A percentile compares a stretch with the other conserved stretches of the same genome.
These are phyloP conservation scores for Durio zibethinus DNA, from an alignment of 345 rosid genomes.

Conservation along the genomic window DNA sequence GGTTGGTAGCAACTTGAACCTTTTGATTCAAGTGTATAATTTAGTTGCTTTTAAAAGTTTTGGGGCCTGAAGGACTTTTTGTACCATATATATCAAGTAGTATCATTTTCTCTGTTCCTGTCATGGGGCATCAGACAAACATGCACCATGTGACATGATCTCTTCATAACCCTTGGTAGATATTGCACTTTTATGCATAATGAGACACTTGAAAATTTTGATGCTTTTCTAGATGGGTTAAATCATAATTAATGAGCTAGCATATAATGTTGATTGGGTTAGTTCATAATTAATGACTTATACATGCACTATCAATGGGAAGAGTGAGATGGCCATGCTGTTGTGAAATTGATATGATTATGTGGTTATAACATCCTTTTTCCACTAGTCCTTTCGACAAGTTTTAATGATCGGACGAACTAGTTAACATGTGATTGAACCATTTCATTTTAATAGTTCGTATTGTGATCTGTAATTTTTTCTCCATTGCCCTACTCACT, in stretches of 20 bases:
- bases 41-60: neutral
- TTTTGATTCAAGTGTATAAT: neutral
- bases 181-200: neutral
- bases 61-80: neutral
- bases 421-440: neutral
- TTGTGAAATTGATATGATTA: neutral
- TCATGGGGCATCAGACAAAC: neutral
- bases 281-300: no score
- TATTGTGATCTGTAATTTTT: neutral
- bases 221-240: neutral
- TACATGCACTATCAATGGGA: no score
- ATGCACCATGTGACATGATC: neutral
- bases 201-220: neutral
- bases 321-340: neutral
- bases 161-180: neutral
- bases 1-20: constrained; percentile 39
- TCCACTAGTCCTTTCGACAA: neutral
- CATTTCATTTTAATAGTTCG: neutral
- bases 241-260: neutral
- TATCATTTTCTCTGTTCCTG: neutral
- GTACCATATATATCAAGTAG: neutral
- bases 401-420: neutral
- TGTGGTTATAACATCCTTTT: neutral
- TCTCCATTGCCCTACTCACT: neutral
- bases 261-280: neutral